These are phyloP conservation scores for Kalanchoe fedtschenkoi DNA, from an alignment of 164 flowering plant species.

Conservation along the genomic window DNA sequence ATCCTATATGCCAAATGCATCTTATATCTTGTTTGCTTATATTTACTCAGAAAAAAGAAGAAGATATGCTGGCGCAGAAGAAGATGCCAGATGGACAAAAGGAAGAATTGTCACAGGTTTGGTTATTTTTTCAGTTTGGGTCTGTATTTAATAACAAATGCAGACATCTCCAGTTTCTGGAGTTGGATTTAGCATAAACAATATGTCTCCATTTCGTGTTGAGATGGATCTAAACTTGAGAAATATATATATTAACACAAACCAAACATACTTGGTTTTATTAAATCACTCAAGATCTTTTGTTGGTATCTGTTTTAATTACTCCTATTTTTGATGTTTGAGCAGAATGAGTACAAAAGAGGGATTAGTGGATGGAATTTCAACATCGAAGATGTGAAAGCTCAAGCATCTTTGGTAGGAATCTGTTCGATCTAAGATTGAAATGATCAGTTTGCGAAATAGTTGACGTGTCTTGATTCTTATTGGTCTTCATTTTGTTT, in stretches of 20 bases:
- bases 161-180: background rate
- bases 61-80: slow-evolving; percentile 86
- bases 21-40: slow-evolving; percentile 7
- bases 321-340: background rate
- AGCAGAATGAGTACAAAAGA: slow-evolving; percentile 87
- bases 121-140: background rate
- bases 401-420: slow-evolving; percentile 81
- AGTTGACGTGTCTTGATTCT: background rate
- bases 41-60: slow-evolving; percentile 59
- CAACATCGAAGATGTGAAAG: slow-evolving; percentile 81
- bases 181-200: background rate
- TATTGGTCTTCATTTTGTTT: slow-evolving; percentile 5
- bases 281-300: background rate
- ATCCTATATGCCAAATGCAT: background rate
- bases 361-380: slow-evolving; percentile 97
- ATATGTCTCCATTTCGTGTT: background rate
- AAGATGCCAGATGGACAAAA: slow-evolving; percentile 82
- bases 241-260: too few relatives aligned
- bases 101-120: slow-evolving; percentile 92
- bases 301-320: background rate
- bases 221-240: background rate
- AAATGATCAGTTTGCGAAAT: background rate
- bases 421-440: background rate
- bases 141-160: background rate
- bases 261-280: too few relatives aligned